phyloP scores from a whole-genome alignment of 805 yeast species.

The Huiozyma sinensis region DNA sequence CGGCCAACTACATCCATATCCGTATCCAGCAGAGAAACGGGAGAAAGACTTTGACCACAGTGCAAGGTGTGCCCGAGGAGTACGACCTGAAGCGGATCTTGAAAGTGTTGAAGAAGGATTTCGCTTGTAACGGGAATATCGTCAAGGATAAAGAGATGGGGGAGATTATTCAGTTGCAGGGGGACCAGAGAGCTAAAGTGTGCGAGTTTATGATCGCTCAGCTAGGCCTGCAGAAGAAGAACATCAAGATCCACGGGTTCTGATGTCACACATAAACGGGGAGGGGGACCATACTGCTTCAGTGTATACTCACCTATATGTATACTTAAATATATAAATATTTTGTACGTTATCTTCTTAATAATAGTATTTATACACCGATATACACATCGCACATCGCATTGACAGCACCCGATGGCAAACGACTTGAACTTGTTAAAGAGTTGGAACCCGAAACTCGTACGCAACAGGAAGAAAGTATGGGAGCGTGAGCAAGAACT shows the following conservation, averaged over 20 bases:
- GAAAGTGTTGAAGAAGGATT: constrained; percentile 91
- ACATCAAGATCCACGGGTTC: constrained; percentile 97
- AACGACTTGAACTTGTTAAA: constrained; percentile 83
- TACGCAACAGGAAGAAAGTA: constrained; percentile 76
- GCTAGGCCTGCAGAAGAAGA: constrained; percentile 86
- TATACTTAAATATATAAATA: not conserved
- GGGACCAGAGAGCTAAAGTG: constrained; percentile 96
- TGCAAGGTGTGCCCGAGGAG: constrained; percentile 93
- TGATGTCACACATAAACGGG: constrained; percentile 27
- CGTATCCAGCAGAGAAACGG: constrained; percentile 99
- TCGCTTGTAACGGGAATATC: constrained; percentile 97
- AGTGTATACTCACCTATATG: not conserved
- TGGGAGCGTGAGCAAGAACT: constrained; percentile 76
- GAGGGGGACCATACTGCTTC: no score
- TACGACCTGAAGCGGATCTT: constrained; percentile 90
- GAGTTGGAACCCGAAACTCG: constrained; percentile 90
- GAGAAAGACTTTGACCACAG: constrained; percentile 95
- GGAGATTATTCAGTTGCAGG: constrained; percentile 94
- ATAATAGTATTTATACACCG: not conserved
- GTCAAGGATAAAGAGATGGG: constrained; percentile 95
- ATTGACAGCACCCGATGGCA: constrained; percentile 30
- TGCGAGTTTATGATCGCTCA: constrained; percentile 83
- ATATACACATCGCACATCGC: not conserved
- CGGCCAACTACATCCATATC: constrained; percentile 90
- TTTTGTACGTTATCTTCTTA: no score